Base-by-base conservation (phyloP, 208 protist genomes). In the Crithidia thermophila region DNA sequence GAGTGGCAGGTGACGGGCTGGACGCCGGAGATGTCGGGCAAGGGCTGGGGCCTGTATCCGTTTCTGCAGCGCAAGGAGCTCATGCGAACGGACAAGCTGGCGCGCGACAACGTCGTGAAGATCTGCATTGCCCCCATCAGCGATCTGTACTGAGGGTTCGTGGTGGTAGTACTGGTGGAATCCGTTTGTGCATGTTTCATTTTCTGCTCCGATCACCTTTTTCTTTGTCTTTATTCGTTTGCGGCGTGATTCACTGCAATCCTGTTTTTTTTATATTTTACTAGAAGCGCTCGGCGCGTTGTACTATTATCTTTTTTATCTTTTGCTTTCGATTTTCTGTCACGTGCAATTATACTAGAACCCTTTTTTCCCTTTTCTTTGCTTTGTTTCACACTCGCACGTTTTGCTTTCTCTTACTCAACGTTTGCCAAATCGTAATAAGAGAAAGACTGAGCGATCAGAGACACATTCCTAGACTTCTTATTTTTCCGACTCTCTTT, bases 1-100 rank as follows among this genome's bases (percentile, higher is more conserved):
- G 87, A 88, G 75, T 91, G 87, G 84, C 57, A 75, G 59, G 82
- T 89, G 60, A 67, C 60, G 30, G 87, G 77, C 10, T 93, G 87
- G 85, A 46, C 52, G 33, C n/a, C 51, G 25, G 52, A 52, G 27
- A 91, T 79, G 72, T 66, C 65, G 0, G 84, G 87, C n/a, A 86
- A 79, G 34, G 84, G 84, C 4, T 93, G 87, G 85, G 87, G 87
- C 6, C 39, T 93, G 10, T 86, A 84, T 71, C 82, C 84, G 3
- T 82, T 90, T 53, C 55, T 90, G 34, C 75, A 73, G 25, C 75
- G 87, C 34, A 72, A 75, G 34, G 84, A 91, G 60, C 67, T 93
- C 30, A 88, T 91, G 73, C 74, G 76, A 11, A 87, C 79, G 0
- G 79, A 90, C 70, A 77, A 85, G 57, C 68, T 93, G 42, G 84